Evolutionary conservation across 768 basidiomycete genomes (phyloP), one percentile per base, ranked within the genome.

Genomic region (Imleria badia): DNA sequence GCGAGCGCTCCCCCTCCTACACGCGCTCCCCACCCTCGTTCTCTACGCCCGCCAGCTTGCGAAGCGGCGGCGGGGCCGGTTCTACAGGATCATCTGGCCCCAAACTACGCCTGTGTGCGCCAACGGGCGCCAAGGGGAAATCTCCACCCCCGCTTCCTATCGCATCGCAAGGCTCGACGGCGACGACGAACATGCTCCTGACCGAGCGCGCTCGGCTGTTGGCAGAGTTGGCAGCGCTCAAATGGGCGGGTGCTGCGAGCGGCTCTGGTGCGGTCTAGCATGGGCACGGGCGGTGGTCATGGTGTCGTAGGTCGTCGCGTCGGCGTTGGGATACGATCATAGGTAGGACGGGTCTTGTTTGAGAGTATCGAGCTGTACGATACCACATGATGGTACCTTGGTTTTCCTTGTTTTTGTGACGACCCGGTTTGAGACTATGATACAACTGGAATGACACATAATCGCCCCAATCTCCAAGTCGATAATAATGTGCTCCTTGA

Each of bases 161-260:
- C n/a, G n/a, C n/a, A n/a, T n/a, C n/a, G n/a, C n/a, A 44, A 6
- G 73, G 77, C 7, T 71, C 72, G 36, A 68, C 78, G 17, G 74
- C 77, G 35, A 52, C 40, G 29, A 84, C 81, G 2, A 67, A 80
- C 17, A 72, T 78, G 13, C 73, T 88, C 8, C 55, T 86, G 17
- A 78, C 80, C 15, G 82, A 87, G 59, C 80, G 85, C 0, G 83
- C 84, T 0, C 70, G 75, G 36, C 63, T 87, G 22, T 66, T 85
- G 41, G 76, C 75, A 6, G 81, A 84, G 63, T 64, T 87, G 12
- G 82, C 84, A 0, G 73, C 71, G 12, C 60, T 84, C 35, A 74
- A 75, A 42, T 64, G 56, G 15, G 66, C 52, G 14, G 59, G 60
- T 13, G 55, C 56, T 10, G 41, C 52, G 33, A 65, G 60, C 20